Evolutionary conservation across 108 stramenopile species (phyloP).

Genomic region (Fistulifera solaris): DNA sequence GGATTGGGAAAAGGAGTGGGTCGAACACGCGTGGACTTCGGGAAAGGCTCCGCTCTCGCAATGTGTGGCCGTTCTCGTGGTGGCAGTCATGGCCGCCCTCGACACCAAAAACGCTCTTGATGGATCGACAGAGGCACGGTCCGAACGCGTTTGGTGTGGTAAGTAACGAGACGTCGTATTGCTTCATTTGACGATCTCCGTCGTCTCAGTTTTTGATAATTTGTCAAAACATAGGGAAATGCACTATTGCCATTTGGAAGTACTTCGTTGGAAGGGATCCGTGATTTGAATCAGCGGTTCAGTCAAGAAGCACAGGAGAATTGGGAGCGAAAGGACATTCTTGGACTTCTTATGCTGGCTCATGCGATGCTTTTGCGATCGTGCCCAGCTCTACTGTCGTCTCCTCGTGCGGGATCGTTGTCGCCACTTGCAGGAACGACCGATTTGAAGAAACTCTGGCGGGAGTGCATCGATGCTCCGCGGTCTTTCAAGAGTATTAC

Average conservation of each 20-base stretch:
- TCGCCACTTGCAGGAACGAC: slow-evolving; percentile 8
- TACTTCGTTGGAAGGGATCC: slow-evolving; percentile 14
- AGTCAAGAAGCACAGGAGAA: slow-evolving; percentile 24
- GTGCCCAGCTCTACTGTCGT: slow-evolving; percentile 19
- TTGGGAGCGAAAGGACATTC: slow-evolving; percentile 64
- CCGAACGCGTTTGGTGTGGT: slow-evolving; percentile 45
- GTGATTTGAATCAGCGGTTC: slow-evolving; percentile 37
- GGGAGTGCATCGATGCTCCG: slow-evolving; percentile 41
- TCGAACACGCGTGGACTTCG: slow-evolving; percentile 29
- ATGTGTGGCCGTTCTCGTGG: slow-evolving; percentile 37
- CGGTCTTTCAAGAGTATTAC: slow-evolving; percentile 57
- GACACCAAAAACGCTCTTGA: slow-evolving; percentile 44
- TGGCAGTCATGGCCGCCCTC: slow-evolving; percentile 54
- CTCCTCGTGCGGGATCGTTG: slow-evolving; percentile 31
- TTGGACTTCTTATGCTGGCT: slow-evolving; percentile 51
- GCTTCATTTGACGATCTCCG: not conserved
- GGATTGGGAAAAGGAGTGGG: slow-evolving; percentile 59
- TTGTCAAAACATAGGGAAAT: slow-evolving; percentile 46
- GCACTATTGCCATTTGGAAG: slow-evolving; percentile 36
- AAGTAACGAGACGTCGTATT: slow-evolving; percentile 1
- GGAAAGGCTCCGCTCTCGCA: slow-evolving; percentile 54
- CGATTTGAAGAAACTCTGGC: slow-evolving; percentile 33
- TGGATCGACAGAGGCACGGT: slow-evolving; percentile 43
- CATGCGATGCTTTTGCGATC: slow-evolving; percentile 55
- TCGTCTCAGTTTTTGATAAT: slow-evolving; percentile 5